Evolutionary conservation across 192 early-diverging fungal species (phyloP), one percentile per base, ranked within the genome.

Genomic region (Coemansia sp.): DNA sequence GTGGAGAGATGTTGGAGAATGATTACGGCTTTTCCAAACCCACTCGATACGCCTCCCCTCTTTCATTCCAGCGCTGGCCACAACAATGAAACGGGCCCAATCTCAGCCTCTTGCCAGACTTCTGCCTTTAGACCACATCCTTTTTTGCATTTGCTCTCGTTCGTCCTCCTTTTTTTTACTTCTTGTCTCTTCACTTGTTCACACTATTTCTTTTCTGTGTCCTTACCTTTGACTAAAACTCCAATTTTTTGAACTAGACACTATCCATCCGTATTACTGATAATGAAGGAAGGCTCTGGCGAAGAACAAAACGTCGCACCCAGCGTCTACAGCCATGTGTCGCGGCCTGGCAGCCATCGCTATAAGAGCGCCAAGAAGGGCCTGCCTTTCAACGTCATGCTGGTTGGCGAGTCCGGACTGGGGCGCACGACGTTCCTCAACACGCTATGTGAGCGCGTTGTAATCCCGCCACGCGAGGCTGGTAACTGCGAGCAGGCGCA

Each of bases 351-450:
- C 38, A 87, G 87, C 70, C 87, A 88, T 68, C 81, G 95, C 57
- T 87, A 95, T 87, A 98, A 98, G 88, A 96, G 94, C 70, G 91
- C 92, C 69, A 97, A 96, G 80, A 97, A 96, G 85, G 96, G 95
- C 64, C 90, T 99, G 70, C 91, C 92, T 73, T 96, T 98, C 87
- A 98, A 95, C 85, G 79, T 99, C 58, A 98, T 99, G 95, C 92
- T 97, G 49, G 94, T 94, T 65, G 97, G 96, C 87, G 87, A 80
- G 90, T 73, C 97, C 15, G 98, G 98, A 41, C 89, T 96, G 27
- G 98, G 98, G n/a, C 95, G 97, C 68, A 95, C 96, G 55, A 99
- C 98, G 44, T 98, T 99, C 87, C 90, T 98, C 58, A 99, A 99
- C 88, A 97, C 98, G 10, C 88, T 99, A 40, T 99, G 97, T 84